A percentile compares a stretch with the other conserved stretches of the same genome.
Conservation (phyloP, 2,329 filamentous ascomycete genomes). For the Xylariaceae sp. region DNA sequence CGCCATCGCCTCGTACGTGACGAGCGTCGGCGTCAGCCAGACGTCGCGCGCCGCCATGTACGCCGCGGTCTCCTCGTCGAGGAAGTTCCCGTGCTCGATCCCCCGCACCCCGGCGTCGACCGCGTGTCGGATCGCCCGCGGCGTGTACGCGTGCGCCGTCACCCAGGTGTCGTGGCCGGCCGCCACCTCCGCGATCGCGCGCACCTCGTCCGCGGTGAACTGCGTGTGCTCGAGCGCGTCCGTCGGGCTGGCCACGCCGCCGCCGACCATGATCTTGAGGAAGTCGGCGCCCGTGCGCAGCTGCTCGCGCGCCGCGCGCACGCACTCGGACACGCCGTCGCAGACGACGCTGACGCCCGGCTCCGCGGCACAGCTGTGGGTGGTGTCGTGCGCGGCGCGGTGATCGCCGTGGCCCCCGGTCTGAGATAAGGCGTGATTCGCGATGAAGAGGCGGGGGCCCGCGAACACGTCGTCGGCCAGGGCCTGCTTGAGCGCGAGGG, state of each 20-base stretch:
- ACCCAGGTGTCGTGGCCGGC: slow-evolving; percentile 54
- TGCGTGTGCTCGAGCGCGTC: slow-evolving; percentile 57
- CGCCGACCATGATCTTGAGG: slow-evolving; percentile 63
- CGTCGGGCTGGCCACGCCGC: slow-evolving; percentile 59
- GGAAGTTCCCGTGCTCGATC: slow-evolving; percentile 47
- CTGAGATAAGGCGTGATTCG: slow-evolving; percentile 57
- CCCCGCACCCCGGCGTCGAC: slow-evolving; percentile 55
- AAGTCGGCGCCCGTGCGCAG: slow-evolving; percentile 60
- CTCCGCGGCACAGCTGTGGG: slow-evolving; percentile 28
- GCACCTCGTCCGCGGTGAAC: slow-evolving; percentile 59
- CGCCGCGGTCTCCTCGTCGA: slow-evolving; percentile 41
- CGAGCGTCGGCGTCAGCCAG: slow-evolving; percentile 53
- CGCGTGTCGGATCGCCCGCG: slow-evolving; percentile 55
- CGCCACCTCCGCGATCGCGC: slow-evolving; percentile 55
- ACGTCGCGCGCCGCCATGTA: slow-evolving; percentile 49
- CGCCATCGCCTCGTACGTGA: slow-evolving; percentile 52
- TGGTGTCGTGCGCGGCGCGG: slow-evolving; percentile 44
- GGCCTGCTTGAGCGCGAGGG: slow-evolving; percentile 57
- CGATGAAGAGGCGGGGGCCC: slow-evolving; percentile 59
- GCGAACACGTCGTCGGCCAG: slow-evolving; percentile 57
- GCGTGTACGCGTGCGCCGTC: slow-evolving; percentile 61
- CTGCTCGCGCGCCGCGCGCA: slow-evolving; percentile 55
- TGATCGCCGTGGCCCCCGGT: slow-evolving; percentile 61
- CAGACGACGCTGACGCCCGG: slow-evolving; percentile 41
- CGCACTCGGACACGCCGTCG: slow-evolving; percentile 58